Conservation (phyloP, 2,329 filamentous ascomycete genomes). For the Aspergillus sp. region DNA sequence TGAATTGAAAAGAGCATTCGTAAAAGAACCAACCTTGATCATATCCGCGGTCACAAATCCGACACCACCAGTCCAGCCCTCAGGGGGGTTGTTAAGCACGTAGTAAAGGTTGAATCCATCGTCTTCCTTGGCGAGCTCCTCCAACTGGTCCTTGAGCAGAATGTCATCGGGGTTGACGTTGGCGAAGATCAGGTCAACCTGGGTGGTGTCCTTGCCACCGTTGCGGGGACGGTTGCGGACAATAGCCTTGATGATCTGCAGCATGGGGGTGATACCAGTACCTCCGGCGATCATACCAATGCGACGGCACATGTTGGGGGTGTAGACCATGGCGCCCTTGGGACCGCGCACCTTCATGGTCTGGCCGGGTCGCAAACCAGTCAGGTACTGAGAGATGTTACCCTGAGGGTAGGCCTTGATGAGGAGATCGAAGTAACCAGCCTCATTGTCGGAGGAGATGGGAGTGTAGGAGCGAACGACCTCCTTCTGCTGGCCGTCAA, state of each 20-base stretch:
- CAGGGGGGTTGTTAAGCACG: slow-evolving; percentile 91
- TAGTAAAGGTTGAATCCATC: slow-evolving; percentile 83
- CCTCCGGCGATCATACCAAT: slow-evolving; percentile 98
- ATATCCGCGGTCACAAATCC: slow-evolving; percentile 95
- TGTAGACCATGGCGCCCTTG: slow-evolving; percentile 97
- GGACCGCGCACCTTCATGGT: slow-evolving; percentile 87
- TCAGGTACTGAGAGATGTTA: slow-evolving; percentile 94
- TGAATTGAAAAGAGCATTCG: background rate
- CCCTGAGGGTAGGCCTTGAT: slow-evolving; percentile 98
- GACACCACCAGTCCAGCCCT: slow-evolving; percentile 85
- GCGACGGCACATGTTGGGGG: slow-evolving; percentile 90
- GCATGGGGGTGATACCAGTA: slow-evolving; percentile 97
- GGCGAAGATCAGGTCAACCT: slow-evolving; percentile 93
- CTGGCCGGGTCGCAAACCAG: slow-evolving; percentile 74
- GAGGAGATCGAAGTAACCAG: slow-evolving; percentile 90
- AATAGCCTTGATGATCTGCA: slow-evolving; percentile 90
- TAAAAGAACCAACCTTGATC: slow-evolving; percentile 64
- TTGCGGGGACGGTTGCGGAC: slow-evolving; percentile 65
- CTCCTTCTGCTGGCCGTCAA: slow-evolving; percentile 73
- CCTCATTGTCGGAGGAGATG: slow-evolving; percentile 81
- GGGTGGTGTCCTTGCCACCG: slow-evolving; percentile 72
- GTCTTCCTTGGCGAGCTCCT: slow-evolving; percentile 72
- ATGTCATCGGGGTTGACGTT: slow-evolving; percentile 94
- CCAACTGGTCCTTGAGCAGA: slow-evolving; percentile 85
- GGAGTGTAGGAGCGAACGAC: slow-evolving; percentile 90